A percentile compares a stretch with the other conserved stretches of the same genome.
phyloP scores from a whole-genome alignment of 805 yeast genomes.

The Kodamaea kakaduensis region DNA sequence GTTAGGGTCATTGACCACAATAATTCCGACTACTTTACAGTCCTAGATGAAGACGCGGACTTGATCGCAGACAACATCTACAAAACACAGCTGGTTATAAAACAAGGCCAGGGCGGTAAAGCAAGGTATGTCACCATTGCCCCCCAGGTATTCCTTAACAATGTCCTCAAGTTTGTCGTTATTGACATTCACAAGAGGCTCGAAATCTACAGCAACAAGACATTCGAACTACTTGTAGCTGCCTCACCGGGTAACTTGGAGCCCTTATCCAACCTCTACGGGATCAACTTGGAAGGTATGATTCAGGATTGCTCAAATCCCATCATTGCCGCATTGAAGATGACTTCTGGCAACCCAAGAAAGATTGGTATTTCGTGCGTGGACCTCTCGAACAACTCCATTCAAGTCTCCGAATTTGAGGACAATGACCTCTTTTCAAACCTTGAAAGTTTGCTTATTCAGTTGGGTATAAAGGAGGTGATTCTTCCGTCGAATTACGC shows the following conservation, averaged over 20 bases:
- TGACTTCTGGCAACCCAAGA: slow-evolving; percentile 33
- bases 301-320: slow-evolving; percentile 44
- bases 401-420: slow-evolving; percentile 73
- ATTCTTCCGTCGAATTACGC: slow-evolving; percentile 49
- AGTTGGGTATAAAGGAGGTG: slow-evolving; percentile 84
- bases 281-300: slow-evolving; percentile 55
- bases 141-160: slow-evolving; percentile 61
- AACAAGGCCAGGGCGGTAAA: slow-evolving; percentile 44
- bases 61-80: slow-evolving; percentile 80
- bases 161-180: slow-evolving; percentile 60
- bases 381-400: slow-evolving; percentile 61
- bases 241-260: slow-evolving; percentile 93
- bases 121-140: slow-evolving; percentile 71
- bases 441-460: slow-evolving; percentile 80
- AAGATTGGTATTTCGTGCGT: slow-evolving; percentile 76
- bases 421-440: slow-evolving; percentile 89
- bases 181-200: slow-evolving; percentile 71
- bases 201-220: slow-evolving; percentile 65
- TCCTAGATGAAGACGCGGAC: slow-evolving; percentile 69
- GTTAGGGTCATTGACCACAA: slow-evolving; percentile 69
- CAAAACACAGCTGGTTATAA: slow-evolving; percentile 78
- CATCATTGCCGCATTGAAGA: slow-evolving; percentile 38
- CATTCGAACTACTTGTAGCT: slow-evolving; percentile 51
- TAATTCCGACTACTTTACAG: slow-evolving; percentile 75
- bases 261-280: slow-evolving; percentile 35